Percentiles rank a stretch among this genome's conserved stretches.
Conservation (phyloP, 2,329 filamentous ascomycete species). For the Furcasterigmium sp. region DNA sequence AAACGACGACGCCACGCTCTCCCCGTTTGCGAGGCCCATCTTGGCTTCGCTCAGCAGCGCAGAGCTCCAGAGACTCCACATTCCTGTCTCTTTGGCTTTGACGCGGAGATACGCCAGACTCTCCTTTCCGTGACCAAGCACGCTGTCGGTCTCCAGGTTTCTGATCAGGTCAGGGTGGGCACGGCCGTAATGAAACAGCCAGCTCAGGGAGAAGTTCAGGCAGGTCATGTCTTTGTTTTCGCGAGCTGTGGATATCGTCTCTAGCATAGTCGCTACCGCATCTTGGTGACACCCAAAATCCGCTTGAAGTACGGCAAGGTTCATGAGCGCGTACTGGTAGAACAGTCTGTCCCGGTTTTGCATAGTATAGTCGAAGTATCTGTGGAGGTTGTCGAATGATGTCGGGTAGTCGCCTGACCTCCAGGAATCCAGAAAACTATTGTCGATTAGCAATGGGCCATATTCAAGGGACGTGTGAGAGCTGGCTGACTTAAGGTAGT, state of each 20-base stretch:
- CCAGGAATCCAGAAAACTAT: conserved; percentile 86
- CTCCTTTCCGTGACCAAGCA: conserved; percentile 75
- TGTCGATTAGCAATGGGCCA: conserved; percentile 8
- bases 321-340: conserved; percentile 93
- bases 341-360: conserved; percentile 76
- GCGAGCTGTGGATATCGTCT: conserved; percentile 88
- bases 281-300: conserved; percentile 91
- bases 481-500: conserved; percentile 65
- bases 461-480: neutral
- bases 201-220: conserved; percentile 91
- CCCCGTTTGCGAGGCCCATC: conserved; percentile 66
- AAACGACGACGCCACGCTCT: conserved; percentile 57
- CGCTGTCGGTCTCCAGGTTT: conserved; percentile 64
- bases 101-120: conserved; percentile 77
- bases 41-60: conserved; percentile 84
- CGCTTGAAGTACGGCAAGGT: conserved; percentile 86
- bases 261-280: conserved; percentile 89
- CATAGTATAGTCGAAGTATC: conserved; percentile 97
- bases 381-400: conserved; percentile 84
- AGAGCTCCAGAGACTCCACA: conserved; percentile 80
- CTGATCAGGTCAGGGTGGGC: conserved; percentile 72
- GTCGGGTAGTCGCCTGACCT: conserved; percentile 83
- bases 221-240: conserved; percentile 91
- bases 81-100: conserved; percentile 79
- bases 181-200: conserved; percentile 92